A percentile compares a stretch with the other conserved stretches of the same genome.
Evolutionary conservation across 495 filamentous ascomycete species (phyloP).

Genomic region (Lasiosphaeria hispida): DNA sequence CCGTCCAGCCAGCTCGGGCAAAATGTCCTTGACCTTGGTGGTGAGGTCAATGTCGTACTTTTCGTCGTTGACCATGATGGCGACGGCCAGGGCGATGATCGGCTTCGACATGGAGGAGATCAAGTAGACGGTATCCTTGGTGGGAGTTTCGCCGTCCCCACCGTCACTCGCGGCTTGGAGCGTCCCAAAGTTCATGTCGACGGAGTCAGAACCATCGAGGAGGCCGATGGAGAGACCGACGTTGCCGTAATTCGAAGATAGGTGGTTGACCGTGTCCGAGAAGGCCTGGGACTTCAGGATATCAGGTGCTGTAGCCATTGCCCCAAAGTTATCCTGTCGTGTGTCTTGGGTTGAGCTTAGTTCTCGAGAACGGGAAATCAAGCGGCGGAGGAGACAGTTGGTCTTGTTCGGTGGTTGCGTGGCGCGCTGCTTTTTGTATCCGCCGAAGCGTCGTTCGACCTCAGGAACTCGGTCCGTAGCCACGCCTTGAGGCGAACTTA

Average conservation of each 20-base stretch:
- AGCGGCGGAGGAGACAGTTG: no score
- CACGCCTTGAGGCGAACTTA: neutral
- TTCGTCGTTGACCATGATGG: conserved; percentile 33
- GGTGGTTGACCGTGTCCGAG: neutral
- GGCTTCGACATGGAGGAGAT: conserved; percentile 41
- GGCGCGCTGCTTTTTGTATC: neutral
- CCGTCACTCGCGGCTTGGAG: neutral
- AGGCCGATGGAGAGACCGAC: conserved; percentile 3
- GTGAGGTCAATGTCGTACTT: conserved; percentile 22
- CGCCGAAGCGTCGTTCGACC: neutral
- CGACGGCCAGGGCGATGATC: conserved; percentile 34
- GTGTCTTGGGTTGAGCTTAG: neutral
- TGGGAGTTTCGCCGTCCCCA: neutral
- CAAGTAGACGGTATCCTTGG: conserved; percentile 34
- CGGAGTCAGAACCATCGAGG: neutral
- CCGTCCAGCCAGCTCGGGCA: conserved; percentile 3
- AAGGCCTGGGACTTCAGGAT: neutral
- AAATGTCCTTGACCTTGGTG: conserved; percentile 9
- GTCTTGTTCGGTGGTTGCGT: no score
- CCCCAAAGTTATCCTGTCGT: neutral
- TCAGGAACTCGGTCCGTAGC: neutral
- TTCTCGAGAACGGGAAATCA: no score
- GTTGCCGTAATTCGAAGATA: neutral
- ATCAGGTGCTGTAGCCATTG: neutral
- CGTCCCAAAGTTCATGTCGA: neutral